Conservation (phyloP, 345 rosid genomes). For the Salix koriyanagi region DNA sequence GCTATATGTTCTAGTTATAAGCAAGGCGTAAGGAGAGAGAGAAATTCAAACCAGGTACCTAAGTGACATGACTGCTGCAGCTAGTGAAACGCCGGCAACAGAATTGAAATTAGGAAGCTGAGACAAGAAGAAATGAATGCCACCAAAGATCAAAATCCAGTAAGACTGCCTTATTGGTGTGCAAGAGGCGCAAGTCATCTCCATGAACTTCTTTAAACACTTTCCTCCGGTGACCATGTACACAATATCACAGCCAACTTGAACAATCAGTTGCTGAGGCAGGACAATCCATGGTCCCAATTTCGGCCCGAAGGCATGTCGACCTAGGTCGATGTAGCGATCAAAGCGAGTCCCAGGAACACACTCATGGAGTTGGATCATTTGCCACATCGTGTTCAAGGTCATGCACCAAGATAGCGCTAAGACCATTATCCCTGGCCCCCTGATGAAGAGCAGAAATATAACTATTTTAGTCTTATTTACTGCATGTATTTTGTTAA, state of each 20-base stretch:
- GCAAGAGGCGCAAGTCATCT: slow-evolving; percentile 65
- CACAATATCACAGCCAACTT: slow-evolving; percentile 85
- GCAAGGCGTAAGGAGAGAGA: not conserved
- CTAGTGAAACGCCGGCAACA: slow-evolving; percentile 84
- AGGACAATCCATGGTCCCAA: slow-evolving; percentile 87
- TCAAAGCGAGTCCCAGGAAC: slow-evolving; percentile 88
- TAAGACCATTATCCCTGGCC: slow-evolving; percentile 68
- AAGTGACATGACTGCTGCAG: slow-evolving; percentile 92
- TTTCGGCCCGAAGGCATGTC: slow-evolving; percentile 75
- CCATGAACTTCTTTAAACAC: slow-evolving; percentile 76
- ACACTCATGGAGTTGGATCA: slow-evolving; percentile 89
- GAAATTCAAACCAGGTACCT: slow-evolving; percentile 32
- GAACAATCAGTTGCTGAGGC: slow-evolving; percentile 89
- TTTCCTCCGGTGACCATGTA: slow-evolving; percentile 99
- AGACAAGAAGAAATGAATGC: slow-evolving; percentile 80
- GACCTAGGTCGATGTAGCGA: slow-evolving; percentile 83
- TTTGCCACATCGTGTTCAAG: slow-evolving; percentile 93
- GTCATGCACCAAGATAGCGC: slow-evolving; percentile 81
- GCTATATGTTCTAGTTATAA: too few species aligned
- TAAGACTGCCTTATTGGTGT: slow-evolving; percentile 66
- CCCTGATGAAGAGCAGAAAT: slow-evolving; percentile 43
- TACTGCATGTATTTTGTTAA: not conserved
- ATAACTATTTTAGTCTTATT: not conserved
- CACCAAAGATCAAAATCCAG: slow-evolving; percentile 87
- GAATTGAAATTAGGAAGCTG: slow-evolving; percentile 95